Evolutionary conservation across 768 basidiomycete genomes (phyloP).

Genomic region (Astraeus odoratus): DNA sequence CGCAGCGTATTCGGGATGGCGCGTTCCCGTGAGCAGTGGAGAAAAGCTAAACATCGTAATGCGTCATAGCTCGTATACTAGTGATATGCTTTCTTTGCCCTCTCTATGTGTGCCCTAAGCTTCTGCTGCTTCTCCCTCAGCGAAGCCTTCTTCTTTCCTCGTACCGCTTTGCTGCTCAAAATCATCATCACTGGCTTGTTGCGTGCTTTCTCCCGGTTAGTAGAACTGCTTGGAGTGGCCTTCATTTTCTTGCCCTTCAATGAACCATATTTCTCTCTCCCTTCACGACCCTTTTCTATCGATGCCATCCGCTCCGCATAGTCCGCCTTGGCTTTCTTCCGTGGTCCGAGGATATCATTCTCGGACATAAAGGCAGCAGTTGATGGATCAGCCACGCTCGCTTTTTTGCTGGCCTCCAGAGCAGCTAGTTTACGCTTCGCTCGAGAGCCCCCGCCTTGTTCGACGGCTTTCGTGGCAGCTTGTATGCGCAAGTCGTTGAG

Average conservation of each 20-base stretch:
- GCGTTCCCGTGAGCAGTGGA: conserved; percentile 12
- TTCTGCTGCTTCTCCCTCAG: conserved; percentile 77
- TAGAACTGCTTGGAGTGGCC: conserved; percentile 73
- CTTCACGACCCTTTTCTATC: conserved; percentile 89
- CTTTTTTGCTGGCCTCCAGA: conserved; percentile 67
- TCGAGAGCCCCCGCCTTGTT: conserved; percentile 60
- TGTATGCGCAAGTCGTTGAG: conserved; percentile 83
- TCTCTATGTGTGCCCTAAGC: conserved; percentile 68
- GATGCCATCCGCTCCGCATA: conserved; percentile 92
- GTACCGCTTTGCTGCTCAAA: conserved; percentile 66
- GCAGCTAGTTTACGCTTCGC: conserved; percentile 87
- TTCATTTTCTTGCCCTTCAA: conserved; percentile 90
- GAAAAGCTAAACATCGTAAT: background rate
- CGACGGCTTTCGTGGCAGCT: conserved; percentile 65
- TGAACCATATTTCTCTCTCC: conserved; percentile 88
- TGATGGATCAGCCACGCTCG: conserved; percentile 36
- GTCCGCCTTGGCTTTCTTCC: conserved; percentile 88
- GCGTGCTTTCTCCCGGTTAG: conserved; percentile 86
- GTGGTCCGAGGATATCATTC: conserved; percentile 85
- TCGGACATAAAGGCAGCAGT: conserved; percentile 69
- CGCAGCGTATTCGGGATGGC: conserved; percentile 30
- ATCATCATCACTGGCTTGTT: conserved; percentile 98
- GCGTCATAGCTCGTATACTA: conserved; percentile 6
- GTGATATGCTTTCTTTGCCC: conserved; percentile 46
- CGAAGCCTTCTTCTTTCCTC: conserved; percentile 77